Conservation (phyloP, 371 early-diverging fungal species). For the Mortierella sp. region DNA sequence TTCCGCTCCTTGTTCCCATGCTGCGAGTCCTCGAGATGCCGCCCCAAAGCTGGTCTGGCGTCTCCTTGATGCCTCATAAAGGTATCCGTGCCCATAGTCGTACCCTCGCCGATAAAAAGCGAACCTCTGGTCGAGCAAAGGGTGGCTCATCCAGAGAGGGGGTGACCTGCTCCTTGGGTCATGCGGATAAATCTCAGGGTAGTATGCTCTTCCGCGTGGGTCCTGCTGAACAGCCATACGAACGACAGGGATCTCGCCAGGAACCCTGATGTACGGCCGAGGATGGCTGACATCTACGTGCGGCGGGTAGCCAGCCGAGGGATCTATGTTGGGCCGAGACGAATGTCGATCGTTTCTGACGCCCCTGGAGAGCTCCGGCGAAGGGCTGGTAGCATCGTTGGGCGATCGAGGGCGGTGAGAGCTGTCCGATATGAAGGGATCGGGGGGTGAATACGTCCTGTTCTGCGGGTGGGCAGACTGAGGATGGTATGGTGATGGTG, state of each 20-base stretch:
- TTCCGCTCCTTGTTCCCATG: neutral
- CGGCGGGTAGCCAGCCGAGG: neutral
- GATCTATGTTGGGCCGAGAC: neutral
- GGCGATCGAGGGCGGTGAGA: neutral
- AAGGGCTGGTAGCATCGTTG: neutral
- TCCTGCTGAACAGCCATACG: neutral
- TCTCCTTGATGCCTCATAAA: neutral
- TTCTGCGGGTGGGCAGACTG: neutral
- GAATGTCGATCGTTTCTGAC: neutral
- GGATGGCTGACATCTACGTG: neutral
- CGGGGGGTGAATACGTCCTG: neutral
- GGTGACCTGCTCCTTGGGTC: neutral
- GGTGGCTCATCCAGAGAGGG: neutral
- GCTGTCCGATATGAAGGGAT: neutral
- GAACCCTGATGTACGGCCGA: neutral
- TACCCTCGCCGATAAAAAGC: neutral
- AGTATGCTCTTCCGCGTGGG: neutral
- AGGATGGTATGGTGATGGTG: conserved; percentile 12
- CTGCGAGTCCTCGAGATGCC: neutral
- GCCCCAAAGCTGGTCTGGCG: neutral
- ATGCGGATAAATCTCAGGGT: neutral
- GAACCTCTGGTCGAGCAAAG: neutral
- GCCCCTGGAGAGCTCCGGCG: neutral
- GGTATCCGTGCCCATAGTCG: neutral
- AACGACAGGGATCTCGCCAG: neutral